phyloP scores from a whole-genome alignment of 768 basidiomycete genomes.

The Phylloporus scabripes region DNA sequence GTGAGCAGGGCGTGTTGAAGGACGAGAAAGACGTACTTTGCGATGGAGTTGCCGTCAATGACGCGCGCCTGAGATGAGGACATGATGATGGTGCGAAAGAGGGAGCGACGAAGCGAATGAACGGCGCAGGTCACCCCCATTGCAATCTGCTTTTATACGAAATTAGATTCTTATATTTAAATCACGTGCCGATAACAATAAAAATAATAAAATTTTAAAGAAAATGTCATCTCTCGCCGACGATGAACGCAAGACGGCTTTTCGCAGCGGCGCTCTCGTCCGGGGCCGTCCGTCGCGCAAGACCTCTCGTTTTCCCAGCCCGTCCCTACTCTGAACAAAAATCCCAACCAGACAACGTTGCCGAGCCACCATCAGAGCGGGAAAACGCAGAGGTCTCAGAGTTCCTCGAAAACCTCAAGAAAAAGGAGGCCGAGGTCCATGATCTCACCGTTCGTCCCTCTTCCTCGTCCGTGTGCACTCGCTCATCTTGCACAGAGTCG shows the following conservation, averaged over 20 bases:
- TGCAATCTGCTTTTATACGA: neutral
- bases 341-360: conserved; percentile 12
- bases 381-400: conserved; percentile 27
- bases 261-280: conserved; percentile 54
- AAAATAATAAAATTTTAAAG: neutral
- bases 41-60: conserved; percentile 81
- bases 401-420: conserved; percentile 56
- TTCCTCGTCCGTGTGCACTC: neutral
- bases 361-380: conserved; percentile 14
- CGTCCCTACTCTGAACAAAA: conserved; percentile 62
- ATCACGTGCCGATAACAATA: conserved; percentile 20
- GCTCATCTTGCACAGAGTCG: conserved; percentile 53
- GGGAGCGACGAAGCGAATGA: conserved; percentile 5
- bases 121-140: conserved; percentile 7
- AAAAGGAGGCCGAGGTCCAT: conserved; percentile 74
- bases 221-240: neutral
- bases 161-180: too few relatives aligned
- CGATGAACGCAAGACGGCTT: conserved; percentile 51
- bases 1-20: conserved; percentile 12
- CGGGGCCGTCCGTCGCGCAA: conserved; percentile 38
- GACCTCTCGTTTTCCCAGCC: conserved; percentile 15
- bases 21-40: conserved; percentile 54
- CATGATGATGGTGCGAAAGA: conserved; percentile 31
- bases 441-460: conserved; percentile 67
- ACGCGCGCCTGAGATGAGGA: conserved; percentile 44